phyloP scores from a whole-genome alignment of 169 alveolate genomes.

The Cryptosporidium tyzzeri region DNA sequence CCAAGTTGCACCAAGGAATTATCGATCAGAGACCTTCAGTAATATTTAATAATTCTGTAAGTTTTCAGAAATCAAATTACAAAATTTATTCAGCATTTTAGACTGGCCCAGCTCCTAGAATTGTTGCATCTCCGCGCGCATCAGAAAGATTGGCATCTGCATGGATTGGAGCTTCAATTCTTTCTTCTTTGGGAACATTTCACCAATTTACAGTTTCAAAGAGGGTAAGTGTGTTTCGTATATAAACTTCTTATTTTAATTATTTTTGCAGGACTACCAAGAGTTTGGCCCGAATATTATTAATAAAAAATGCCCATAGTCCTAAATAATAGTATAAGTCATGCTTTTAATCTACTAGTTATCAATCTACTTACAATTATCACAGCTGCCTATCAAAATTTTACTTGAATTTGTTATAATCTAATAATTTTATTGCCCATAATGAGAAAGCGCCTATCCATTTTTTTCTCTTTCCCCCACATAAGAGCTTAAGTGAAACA shows the following conservation, averaged over 20 bases:
- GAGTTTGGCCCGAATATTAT: conserved; percentile 52
- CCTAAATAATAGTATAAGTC: neutral
- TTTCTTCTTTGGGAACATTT: conserved; percentile 66
- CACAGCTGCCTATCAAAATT: neutral
- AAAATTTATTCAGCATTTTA: conserved; percentile 6
- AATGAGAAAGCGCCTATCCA: neutral
- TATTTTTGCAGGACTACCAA: conserved; percentile 47
- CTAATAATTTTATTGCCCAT: neutral
- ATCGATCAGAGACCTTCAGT: conserved; percentile 29
- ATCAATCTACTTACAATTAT: neutral
- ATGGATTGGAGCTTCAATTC: conserved; percentile 75
- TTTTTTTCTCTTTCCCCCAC: conserved; percentile 18
- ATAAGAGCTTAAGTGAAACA: neutral
- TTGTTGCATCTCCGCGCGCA: conserved; percentile 69
- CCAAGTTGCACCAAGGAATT: conserved; percentile 39
- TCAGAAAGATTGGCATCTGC: conserved; percentile 66
- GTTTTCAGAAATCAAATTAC: neutral
- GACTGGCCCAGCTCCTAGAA: conserved; percentile 33
- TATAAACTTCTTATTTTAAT: neutral
- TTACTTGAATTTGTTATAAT: conserved; percentile 8
- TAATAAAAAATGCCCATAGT: conserved; percentile 40
- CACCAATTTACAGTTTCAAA: conserved; percentile 67
- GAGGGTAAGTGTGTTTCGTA: conserved; percentile 29
- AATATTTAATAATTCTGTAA: conserved; percentile 13
- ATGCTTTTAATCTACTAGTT: neutral